Evolutionary conservation across 495 filamentous ascomycete genomes (phyloP).

Genomic region (Choiromyces venosus): DNA sequence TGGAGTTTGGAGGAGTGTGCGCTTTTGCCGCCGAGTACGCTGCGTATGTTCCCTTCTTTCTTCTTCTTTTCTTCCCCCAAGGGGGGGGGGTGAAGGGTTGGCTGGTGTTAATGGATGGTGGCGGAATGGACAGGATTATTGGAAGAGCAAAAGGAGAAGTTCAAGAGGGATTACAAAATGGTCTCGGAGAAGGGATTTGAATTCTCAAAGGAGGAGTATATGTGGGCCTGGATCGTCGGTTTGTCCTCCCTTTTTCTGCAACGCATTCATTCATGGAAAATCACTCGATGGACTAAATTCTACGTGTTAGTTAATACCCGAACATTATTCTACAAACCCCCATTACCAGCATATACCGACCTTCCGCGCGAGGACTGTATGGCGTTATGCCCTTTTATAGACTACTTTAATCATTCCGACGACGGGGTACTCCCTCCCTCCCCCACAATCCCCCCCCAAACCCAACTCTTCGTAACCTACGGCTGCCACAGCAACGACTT

Average conservation of each 20-base stretch:
- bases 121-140: conserved; percentile 48
- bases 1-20: conserved; percentile 54
- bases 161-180: conserved; percentile 57
- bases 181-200: conserved; percentile 53
- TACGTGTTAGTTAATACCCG: conserved; percentile 68
- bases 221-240: conserved; percentile 60
- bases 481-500: conserved; percentile 76
- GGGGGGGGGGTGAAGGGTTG: background rate
- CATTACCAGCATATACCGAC: conserved; percentile 50
- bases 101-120: background rate
- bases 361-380: conserved; percentile 63
- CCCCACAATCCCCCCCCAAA: conserved; percentile 51
- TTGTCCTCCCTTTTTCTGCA: conserved; percentile 8
- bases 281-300: conserved; percentile 19
- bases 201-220: conserved; percentile 53
- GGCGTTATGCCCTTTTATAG: conserved; percentile 76
- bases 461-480: conserved; percentile 77
- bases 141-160: conserved; percentile 55
- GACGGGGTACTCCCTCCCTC: conserved; percentile 43
- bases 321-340: conserved; percentile 62
- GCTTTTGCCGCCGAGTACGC: conserved; percentile 49
- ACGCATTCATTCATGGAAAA: conserved; percentile 13
- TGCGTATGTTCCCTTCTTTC: conserved; percentile 38
- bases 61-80: background rate
- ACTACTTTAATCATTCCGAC: conserved; percentile 79